A percentile compares a stretch with the other conserved stretches of the same genome.
phyloP scores from a whole-genome alignment of 2,329 filamentous ascomycete species.

The Curvularia eragrostidis region DNA sequence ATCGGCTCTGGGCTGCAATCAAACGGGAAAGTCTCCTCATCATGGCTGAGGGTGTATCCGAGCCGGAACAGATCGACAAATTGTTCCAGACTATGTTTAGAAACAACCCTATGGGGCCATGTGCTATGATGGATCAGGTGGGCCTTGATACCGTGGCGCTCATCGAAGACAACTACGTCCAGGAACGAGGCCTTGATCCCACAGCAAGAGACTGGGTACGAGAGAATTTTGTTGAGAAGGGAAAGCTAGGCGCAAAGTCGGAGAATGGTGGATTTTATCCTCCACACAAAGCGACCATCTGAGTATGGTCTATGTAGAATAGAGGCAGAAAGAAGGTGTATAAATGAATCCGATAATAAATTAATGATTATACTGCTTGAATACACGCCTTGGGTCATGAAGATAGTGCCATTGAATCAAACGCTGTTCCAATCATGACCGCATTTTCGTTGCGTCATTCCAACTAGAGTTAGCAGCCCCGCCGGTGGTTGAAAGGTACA shows the following conservation, averaged over 20 bases:
- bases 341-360: neutral
- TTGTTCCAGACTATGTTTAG: conserved; percentile 55
- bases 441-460: neutral
- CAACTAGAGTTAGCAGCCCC: neutral
- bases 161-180: conserved; percentile 62
- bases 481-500: conserved; percentile 5
- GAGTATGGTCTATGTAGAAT: neutral
- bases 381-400: neutral
- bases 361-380: neutral
- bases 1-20: conserved; percentile 64
- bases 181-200: conserved; percentile 55
- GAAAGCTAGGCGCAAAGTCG: conserved; percentile 56
- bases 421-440: neutral
- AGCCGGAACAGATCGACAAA: conserved; percentile 58
- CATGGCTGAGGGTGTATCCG: conserved; percentile 58
- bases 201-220: conserved; percentile 56
- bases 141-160: conserved; percentile 62
- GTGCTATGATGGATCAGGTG: conserved; percentile 57
- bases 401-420: neutral
- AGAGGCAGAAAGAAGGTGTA: neutral
- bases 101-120: conserved; percentile 41
- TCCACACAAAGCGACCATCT: neutral
- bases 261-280: conserved; percentile 26
- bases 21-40: conserved; percentile 61
- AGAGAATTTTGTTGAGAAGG: conserved; percentile 55